Evolutionary conservation across 2,329 filamentous ascomycete species (phyloP), one percentile per base, ranked within the genome.

Genomic region (Colletotrichum sp.): DNA sequence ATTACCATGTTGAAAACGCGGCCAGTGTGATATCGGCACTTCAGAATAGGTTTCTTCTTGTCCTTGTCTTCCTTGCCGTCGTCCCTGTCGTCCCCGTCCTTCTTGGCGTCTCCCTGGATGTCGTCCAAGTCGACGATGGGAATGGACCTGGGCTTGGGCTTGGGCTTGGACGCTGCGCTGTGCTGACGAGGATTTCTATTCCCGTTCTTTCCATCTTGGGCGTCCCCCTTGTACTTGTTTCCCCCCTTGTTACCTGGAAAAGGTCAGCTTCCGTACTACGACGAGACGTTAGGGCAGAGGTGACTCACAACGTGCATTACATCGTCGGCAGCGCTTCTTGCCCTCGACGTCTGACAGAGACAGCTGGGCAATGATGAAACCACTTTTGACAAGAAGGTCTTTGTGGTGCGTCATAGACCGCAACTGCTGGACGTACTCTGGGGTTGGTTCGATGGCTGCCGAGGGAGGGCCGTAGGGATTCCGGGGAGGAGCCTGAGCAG

Each of bases 251-350:
- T 72, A 52, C 57, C 28, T 60, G 13, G 4, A 18, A 16, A 60
- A 60, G 6, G 5, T 30, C 7, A 30, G 57, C 10, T 44, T 3
- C 16, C 36, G 16, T 18, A 5, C 8, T 18, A 44, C 36, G 34
- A 36, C 34, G 34, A 36, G 16, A 44, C 36, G 36, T 10, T 44
- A 16, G 28, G 18, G 7, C 18, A 30, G 26, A 26, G 8, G 24
- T 16, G 21, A 18, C 75, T 63, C n/a, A 73, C 69, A 70, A 39
- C 68, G 75, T 62, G 81, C 80, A 49, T 66, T 68, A 70, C 83
- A 85, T 26, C 73, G 77, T 24, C 63, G 70, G 74, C 83, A 85
- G 24, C 82, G 80, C 60, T 78, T 80, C 78, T 84, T 85, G n/a
- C 78, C 79, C 8, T 82, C 77, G 5, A 85, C 67, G 15, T 84